Evolutionary conservation across 2,329 filamentous ascomycete species (phyloP), one percentile per base, ranked within the genome.

Genomic region (Pseudocercospora musae): DNA sequence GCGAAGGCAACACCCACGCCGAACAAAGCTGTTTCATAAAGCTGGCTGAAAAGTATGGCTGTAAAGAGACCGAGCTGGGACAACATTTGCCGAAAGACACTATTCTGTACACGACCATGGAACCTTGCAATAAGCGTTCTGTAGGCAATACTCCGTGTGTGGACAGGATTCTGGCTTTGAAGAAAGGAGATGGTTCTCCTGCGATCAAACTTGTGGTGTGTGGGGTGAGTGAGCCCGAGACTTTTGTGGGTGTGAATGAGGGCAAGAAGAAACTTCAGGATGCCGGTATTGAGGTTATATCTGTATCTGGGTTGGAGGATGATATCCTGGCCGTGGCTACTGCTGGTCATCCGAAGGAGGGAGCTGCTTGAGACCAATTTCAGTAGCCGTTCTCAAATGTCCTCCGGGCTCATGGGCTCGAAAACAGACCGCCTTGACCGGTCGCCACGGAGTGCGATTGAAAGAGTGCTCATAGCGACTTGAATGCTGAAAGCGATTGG

Each of bases 21-120:
- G 95, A 99, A 75, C 92, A 99, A 78, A 94, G 89, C 76, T 96
- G 92, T 73, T 84, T 99, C 60, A 78, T 88, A 54, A 98, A 99
- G 75, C 83, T 88, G 66, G 78, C 78, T 11, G 53, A 70, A 54
- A 63, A 60, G 42, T 74, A 76, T 66, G 68, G 66, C 20, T 70
- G 68, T 40, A 65, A 81, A 0, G 87, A 89, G 67, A 84, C 85
- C 57, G 73, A 77, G 0, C 81, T 92, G 4, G 77, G 76, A 13
- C 72, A 79, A 18, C 76, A 81, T 13, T 71, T 89, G 7, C 81
- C 85, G 0, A 76, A 81, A 33, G 78, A 84, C 0, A 79, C 84
- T 1, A 82, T 85, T 3, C 83, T 99, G 11, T 98, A 97, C 76
- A 97, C 96, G 0, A 97, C 93, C 0, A 92, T 99, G 82, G 95